Evolutionary conservation across 108 stramenopile genomes (phyloP).

Genomic region (Schizochytrium sp.): DNA sequence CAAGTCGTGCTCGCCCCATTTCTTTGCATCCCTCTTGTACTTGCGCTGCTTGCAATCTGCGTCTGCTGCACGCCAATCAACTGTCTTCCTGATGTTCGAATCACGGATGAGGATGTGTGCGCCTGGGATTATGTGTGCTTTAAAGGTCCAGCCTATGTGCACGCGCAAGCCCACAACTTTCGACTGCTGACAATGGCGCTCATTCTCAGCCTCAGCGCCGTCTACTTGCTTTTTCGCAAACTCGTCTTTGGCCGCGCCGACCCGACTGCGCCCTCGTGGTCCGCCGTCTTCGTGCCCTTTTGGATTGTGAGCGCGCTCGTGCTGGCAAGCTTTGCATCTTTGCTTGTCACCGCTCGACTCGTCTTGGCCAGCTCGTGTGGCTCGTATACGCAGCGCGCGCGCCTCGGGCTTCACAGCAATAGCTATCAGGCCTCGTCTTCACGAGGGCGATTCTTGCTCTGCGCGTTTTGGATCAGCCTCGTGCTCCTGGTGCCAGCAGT

Average conservation of each 20-base stretch:
- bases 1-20: background rate
- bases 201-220: background rate
- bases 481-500: background rate
- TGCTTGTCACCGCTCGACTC: background rate
- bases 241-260: background rate
- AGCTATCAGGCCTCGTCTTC: background rate
- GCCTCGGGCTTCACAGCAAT: background rate
- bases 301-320: background rate
- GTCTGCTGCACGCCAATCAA: slow-evolving; percentile 10
- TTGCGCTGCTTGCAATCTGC: background rate
- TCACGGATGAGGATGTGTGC: background rate
- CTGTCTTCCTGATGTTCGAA: background rate
- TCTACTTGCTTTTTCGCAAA: background rate
- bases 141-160: background rate
- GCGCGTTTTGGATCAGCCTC: background rate
- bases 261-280: background rate
- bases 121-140: background rate
- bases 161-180: slow-evolving; percentile 1
- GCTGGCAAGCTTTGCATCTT: background rate
- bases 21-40: background rate
- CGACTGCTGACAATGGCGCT: background rate
- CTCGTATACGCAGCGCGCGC: background rate
- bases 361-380: background rate
- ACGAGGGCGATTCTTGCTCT: background rate
- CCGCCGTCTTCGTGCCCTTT: background rate